phyloP scores from a whole-genome alignment of 2,329 filamentous ascomycete species.

The Fonsecaea erecta region DNA sequence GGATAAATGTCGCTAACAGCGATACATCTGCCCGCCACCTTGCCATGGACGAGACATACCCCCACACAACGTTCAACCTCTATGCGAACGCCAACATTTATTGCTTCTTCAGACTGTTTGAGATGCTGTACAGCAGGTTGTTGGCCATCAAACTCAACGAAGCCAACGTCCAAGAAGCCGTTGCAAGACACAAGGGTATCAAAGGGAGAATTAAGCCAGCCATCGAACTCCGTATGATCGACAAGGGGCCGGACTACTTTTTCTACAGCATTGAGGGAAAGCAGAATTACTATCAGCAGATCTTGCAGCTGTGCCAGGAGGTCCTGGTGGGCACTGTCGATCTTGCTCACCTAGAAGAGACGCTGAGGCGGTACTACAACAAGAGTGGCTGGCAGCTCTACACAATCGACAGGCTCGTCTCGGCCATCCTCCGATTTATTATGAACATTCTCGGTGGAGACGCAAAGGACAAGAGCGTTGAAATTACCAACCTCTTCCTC shows the following conservation, averaged over 20 bases:
- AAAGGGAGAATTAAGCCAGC: slow-evolving; percentile 69
- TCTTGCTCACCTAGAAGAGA: slow-evolving; percentile 82
- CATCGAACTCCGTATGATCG: slow-evolving; percentile 78
- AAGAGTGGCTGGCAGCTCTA: slow-evolving; percentile 92
- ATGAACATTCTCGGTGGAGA: slow-evolving; percentile 69
- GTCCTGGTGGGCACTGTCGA: slow-evolving; percentile 83
- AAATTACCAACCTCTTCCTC: slow-evolving; percentile 86
- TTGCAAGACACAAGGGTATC: slow-evolving; percentile 67
- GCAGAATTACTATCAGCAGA: slow-evolving; percentile 81
- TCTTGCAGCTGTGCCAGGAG: slow-evolving; percentile 83
- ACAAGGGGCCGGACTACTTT: slow-evolving; percentile 75
- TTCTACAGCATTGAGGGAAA: slow-evolving; percentile 69
- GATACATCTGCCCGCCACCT: slow-evolving; percentile 64
- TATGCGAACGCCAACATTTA: slow-evolving; percentile 91
- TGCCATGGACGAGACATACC: slow-evolving; percentile 77
- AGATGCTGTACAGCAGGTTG: slow-evolving; percentile 85
- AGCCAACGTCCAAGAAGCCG: slow-evolving; percentile 71
- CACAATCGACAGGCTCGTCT: slow-evolving; percentile 85
- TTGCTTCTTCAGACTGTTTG: slow-evolving; percentile 92
- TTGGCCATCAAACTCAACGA: slow-evolving; percentile 81
- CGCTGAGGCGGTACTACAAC: slow-evolving; percentile 88
- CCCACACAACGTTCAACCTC: slow-evolving; percentile 80
- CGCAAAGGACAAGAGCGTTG: slow-evolving; percentile 88
- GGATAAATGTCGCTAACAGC: slow-evolving; percentile 60
- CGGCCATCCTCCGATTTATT: slow-evolving; percentile 77